phyloP scores from a whole-genome alignment of 2,329 filamentous ascomycete genomes.

The Colletotrichum eremochloae region DNA sequence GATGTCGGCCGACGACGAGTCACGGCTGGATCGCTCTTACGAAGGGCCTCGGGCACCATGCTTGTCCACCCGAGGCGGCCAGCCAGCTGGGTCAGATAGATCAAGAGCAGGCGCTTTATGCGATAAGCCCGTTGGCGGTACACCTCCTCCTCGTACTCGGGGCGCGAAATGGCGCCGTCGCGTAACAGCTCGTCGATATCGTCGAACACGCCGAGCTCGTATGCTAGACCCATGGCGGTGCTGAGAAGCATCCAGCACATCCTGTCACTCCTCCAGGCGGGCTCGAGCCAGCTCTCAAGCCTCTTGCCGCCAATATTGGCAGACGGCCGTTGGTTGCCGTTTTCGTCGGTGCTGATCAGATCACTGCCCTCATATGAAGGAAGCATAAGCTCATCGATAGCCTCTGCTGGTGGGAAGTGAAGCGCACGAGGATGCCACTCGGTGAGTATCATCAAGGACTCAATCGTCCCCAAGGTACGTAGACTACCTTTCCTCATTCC shows the following conservation, averaged over 20 bases:
- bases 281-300: constrained; percentile 96
- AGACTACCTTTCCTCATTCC: constrained; percentile 82
- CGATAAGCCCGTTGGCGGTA: constrained; percentile 84
- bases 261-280: constrained; percentile 92
- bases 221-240: constrained; percentile 88
- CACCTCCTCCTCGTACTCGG: constrained; percentile 79
- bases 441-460: constrained; percentile 92
- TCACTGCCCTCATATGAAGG: constrained; percentile 68
- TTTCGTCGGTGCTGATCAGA: constrained; percentile 58
- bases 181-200: constrained; percentile 80
- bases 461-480: constrained; percentile 91
- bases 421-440: constrained; percentile 97
- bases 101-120: constrained; percentile 86
- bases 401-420: constrained; percentile 90
- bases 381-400: constrained; percentile 76
- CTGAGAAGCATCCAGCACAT: constrained; percentile 99
- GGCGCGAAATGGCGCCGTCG: constrained; percentile 69
- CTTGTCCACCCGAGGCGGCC: constrained; percentile 92
- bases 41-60: constrained; percentile 83
- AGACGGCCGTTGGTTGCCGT: constrained; percentile 56
- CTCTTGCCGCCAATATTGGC: constrained; percentile 82
- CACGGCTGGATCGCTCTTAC: constrained; percentile 70
- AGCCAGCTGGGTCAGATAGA: constrained; percentile 94
- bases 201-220: constrained; percentile 96
- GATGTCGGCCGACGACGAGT: constrained; percentile 64